A percentile compares a stretch with the other conserved stretches of the same genome.
phyloP scores from a whole-genome alignment of 768 basidiomycete species.

The Boletus bicolor region DNA sequence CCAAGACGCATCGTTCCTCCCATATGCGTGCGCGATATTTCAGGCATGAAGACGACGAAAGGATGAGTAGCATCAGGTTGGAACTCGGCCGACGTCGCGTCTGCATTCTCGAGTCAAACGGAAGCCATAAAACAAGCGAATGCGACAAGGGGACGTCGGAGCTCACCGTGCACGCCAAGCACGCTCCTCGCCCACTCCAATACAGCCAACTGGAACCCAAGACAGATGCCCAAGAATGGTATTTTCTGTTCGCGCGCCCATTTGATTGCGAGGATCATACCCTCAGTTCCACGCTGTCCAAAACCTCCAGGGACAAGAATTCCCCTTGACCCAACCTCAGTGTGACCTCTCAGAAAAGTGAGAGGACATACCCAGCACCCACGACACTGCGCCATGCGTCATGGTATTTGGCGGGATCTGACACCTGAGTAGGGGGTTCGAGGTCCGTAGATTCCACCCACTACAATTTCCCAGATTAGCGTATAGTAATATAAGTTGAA shows the following conservation, averaged over 20 bases:
- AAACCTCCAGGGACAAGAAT: conserved; percentile 98
- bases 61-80: conserved; percentile 57
- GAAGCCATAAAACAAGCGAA: neutral
- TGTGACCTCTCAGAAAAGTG: neutral
- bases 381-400: conserved; percentile 95
- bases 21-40: conserved; percentile 96
- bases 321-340: conserved; percentile 51
- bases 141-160: neutral
- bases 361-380: conserved; percentile 66
- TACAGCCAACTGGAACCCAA: conserved; percentile 96
- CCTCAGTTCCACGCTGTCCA: conserved; percentile 89
- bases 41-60: conserved; percentile 96
- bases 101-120: conserved; percentile 37
- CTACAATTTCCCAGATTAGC: conserved; percentile 37
- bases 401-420: conserved; percentile 83
- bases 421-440: conserved; percentile 75
- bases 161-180: conserved; percentile 61
- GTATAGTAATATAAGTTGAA: neutral
- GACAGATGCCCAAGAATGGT: conserved; percentile 94
- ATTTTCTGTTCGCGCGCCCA: conserved; percentile 94
- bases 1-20: conserved; percentile 99
- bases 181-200: conserved; percentile 92
- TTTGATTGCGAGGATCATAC: conserved; percentile 97
- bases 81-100: conserved; percentile 87
- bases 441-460: conserved; percentile 97